Evolutionary conservation across 208 protist species (phyloP).

Genomic region (Acanthamoeba rhysodes): DNA sequence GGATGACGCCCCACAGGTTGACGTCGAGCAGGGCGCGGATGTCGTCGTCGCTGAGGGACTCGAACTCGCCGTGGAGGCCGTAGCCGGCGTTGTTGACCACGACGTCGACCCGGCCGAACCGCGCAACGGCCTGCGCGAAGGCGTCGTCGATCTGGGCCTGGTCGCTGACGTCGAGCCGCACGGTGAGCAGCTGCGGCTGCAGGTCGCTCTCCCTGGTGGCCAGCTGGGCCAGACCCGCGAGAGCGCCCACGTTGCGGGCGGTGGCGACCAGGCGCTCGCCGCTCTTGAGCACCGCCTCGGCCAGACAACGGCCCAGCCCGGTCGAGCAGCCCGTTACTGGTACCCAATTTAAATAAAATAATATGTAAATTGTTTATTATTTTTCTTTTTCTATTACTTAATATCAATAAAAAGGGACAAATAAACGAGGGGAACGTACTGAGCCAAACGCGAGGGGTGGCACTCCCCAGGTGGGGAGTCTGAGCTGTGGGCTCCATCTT

Average conservation of each 20-base stretch:
- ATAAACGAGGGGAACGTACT: too few species aligned
- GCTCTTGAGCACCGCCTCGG: constrained; percentile 32
- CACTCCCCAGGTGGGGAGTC: too few species aligned
- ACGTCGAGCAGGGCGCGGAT: not conserved
- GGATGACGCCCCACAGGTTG: constrained; percentile 36
- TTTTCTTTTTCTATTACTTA: too few species aligned
- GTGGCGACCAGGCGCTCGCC: constrained; percentile 75
- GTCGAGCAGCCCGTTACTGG: constrained; percentile 76
- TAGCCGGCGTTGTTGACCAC: constrained; percentile 78
- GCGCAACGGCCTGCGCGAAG: constrained; percentile 39
- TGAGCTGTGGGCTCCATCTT: too few species aligned
- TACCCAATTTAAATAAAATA: not conserved
- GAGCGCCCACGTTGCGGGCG: constrained; percentile 6
- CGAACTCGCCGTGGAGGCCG: constrained; percentile 31
- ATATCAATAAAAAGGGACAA: too few species aligned
- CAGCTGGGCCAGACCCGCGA: constrained; percentile 6
- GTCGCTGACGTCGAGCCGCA: constrained; percentile 70
- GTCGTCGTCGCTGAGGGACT: constrained; percentile 36
- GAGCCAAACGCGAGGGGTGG: too few species aligned
- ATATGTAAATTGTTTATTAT: not conserved
- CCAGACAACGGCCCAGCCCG: constrained; percentile 63
- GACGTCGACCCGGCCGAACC: constrained; percentile 70
- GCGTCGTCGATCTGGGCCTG: not conserved
- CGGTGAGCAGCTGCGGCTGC: constrained; percentile 6
- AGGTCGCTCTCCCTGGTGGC: too few species aligned